Evolutionary conservation across 1,139 yeast genomes (phyloP).

Genomic region (Hyphopichia pseudoburtonii): DNA sequence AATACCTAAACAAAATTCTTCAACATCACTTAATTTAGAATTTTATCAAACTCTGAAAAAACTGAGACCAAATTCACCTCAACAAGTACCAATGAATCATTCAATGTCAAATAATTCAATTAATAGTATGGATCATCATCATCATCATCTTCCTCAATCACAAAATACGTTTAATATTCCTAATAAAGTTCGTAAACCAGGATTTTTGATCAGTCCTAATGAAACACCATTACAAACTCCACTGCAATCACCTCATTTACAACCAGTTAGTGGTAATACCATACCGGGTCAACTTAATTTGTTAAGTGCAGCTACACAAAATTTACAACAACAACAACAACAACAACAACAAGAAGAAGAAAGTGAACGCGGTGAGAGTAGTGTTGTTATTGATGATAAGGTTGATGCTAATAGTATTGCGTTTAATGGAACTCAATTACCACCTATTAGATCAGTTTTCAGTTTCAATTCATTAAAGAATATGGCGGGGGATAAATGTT

Average conservation of each 20-base stretch:
- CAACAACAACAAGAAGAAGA: no score
- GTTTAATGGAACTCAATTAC: conserved; percentile 41
- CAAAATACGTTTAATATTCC: no score
- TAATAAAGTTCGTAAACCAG: conserved; percentile 6
- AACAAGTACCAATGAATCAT: neutral
- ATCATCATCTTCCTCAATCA: no score
- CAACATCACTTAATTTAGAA: conserved; percentile 29
- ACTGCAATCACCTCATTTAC: conserved; percentile 43
- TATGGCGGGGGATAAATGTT: no score
- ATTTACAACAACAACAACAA: conserved; percentile 19
- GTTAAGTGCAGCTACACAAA: conserved; percentile 22
- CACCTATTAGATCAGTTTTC: conserved; percentile 45
- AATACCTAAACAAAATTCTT: conserved; percentile 23
- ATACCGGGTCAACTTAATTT: conserved; percentile 14
- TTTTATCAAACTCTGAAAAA: conserved; percentile 31
- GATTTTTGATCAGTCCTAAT: conserved; percentile 28
- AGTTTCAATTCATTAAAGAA: conserved; percentile 23
- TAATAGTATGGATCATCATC: neutral
- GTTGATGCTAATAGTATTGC: conserved; percentile 30
- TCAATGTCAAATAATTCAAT: conserved; percentile 1
- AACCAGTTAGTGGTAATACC: conserved; percentile 18
- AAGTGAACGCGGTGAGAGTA: neutral
- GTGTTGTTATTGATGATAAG: neutral
- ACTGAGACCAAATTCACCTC: conserved; percentile 45
- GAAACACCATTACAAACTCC: conserved; percentile 47